phyloP scores from a whole-genome alignment of 1,284 basidiomycete species.

The Sporisorium sorghi region DNA sequence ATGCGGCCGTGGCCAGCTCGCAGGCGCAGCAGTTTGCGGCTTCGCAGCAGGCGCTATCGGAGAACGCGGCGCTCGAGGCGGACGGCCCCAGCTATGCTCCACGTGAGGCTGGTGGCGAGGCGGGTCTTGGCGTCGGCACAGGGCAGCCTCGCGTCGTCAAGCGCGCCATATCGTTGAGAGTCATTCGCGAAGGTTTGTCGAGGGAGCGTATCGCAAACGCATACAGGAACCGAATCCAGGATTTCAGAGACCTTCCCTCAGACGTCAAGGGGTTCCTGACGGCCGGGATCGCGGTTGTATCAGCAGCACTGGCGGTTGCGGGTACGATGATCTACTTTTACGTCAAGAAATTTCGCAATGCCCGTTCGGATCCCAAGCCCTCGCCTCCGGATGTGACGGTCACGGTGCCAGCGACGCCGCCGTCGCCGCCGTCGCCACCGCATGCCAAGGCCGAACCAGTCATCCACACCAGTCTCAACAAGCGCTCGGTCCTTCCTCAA shows the following conservation, averaged over 20 bases:
- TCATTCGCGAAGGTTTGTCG: neutral
- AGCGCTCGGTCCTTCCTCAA: neutral
- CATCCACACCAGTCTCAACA: neutral
- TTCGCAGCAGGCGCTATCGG: slow-evolving; percentile 6
- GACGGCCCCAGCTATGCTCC: neutral
- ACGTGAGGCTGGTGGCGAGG: neutral
- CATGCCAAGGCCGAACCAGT: neutral
- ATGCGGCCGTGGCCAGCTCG: slow-evolving; percentile 1
- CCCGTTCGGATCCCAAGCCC: neutral
- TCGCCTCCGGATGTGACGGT: neutral
- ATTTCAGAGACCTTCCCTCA: too few species aligned
- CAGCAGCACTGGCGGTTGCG: too few species aligned
- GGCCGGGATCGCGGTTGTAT: too few species aligned
- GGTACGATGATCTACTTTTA: too few species aligned
- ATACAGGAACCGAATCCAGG: too few species aligned
- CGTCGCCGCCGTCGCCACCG: neutral
- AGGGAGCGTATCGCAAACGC: too few species aligned
- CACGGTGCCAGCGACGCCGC: too few species aligned
- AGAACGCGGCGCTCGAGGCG: slow-evolving; percentile 7
- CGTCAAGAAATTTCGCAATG: neutral
- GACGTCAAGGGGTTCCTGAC: too few species aligned
- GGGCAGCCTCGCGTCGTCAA: slow-evolving; percentile 2
- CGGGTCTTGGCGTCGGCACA: neutral
- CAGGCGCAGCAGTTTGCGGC: slow-evolving; percentile 6
- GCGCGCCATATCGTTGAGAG: slow-evolving; percentile 8